Evolutionary conservation across 2,329 filamentous ascomycete genomes (phyloP).

Genomic region (Westerdykella sp.): DNA sequence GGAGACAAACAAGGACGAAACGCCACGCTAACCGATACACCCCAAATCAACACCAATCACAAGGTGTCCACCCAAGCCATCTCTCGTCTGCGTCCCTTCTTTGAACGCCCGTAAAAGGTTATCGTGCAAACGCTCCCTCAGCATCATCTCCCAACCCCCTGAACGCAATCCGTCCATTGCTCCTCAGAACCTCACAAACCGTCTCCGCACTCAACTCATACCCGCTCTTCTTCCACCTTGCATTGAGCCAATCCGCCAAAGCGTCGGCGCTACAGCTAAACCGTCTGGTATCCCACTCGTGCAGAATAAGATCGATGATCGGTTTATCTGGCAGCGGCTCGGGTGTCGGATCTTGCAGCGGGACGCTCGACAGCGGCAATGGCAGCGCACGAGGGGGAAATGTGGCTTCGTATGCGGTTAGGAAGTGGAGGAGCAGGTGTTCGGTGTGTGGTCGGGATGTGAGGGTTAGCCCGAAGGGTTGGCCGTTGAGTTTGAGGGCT

Average conservation of each 20-base stretch:
- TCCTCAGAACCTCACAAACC: conserved; percentile 30
- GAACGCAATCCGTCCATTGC: conserved; percentile 31
- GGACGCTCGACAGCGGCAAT: conserved; percentile 22
- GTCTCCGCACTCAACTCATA: conserved; percentile 31
- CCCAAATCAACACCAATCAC: background rate
- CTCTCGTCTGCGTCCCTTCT: background rate
- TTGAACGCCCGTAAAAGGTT: background rate
- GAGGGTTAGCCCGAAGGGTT: conserved; percentile 32
- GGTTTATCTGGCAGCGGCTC: conserved; percentile 28
- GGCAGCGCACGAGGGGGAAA: conserved; percentile 30
- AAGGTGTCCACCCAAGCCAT: background rate
- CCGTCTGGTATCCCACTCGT: conserved; percentile 30
- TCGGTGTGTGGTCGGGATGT: conserved; percentile 29
- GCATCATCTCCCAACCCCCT: conserved; percentile 31
- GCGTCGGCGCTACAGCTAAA: conserved; percentile 31
- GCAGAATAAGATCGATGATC: conserved; percentile 28
- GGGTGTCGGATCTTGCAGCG: conserved; percentile 20
- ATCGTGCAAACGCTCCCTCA: conserved; percentile 26
- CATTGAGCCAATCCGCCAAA: conserved; percentile 31
- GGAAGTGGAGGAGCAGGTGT: conserved; percentile 29
- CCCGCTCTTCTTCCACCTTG: conserved; percentile 30
- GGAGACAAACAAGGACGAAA: background rate
- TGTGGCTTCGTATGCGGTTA: conserved; percentile 32
- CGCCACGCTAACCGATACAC: background rate
- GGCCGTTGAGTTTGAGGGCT: conserved; percentile 31